Evolutionary conservation across 2,329 filamentous ascomycete species (phyloP).

Genomic region (Berkeleyomyces basicola): DNA sequence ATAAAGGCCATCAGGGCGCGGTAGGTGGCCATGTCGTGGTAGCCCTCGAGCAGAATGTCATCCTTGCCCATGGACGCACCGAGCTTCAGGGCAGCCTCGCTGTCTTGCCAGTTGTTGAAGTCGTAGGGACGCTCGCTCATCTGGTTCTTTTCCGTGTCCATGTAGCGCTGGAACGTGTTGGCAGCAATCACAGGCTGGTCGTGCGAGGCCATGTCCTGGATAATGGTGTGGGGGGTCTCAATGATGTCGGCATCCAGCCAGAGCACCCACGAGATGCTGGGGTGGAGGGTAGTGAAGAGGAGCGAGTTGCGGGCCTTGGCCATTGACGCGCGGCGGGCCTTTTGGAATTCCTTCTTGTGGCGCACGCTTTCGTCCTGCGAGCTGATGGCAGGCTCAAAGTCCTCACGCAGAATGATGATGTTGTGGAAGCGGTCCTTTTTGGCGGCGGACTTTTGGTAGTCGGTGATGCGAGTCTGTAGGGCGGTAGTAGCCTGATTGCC

Average conservation of each 20-base stretch:
- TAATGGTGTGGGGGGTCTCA: slow-evolving; percentile 68
- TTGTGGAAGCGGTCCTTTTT: slow-evolving; percentile 75
- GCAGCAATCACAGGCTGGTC: slow-evolving; percentile 85
- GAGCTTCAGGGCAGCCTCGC: slow-evolving; percentile 57
- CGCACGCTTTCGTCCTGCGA: slow-evolving; percentile 79
- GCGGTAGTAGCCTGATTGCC: slow-evolving; percentile 73
- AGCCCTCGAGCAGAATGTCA: slow-evolving; percentile 86
- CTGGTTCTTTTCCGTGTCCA: slow-evolving; percentile 49
- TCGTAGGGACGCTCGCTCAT: slow-evolving; percentile 76
- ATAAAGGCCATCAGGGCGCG: slow-evolving; percentile 81
- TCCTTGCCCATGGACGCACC: slow-evolving; percentile 71
- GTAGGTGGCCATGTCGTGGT: slow-evolving; percentile 84
- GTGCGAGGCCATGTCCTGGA: slow-evolving; percentile 78
- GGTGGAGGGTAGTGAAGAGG: slow-evolving; percentile 85
- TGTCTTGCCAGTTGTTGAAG: slow-evolving; percentile 96
- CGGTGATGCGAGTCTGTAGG: slow-evolving; percentile 69
- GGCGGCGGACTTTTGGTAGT: slow-evolving; percentile 62
- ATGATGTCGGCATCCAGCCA: slow-evolving; percentile 91
- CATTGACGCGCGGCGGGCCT: slow-evolving; percentile 74
- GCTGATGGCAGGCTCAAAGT: slow-evolving; percentile 66
- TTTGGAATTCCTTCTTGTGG: slow-evolving; percentile 85
- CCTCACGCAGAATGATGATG: slow-evolving; percentile 86
- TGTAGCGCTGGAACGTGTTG: slow-evolving; percentile 86
- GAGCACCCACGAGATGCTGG: slow-evolving; percentile 83
- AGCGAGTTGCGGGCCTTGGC: slow-evolving; percentile 84